Base-by-base conservation (phyloP, 805 yeast species). In the Candida railenensis region DNA sequence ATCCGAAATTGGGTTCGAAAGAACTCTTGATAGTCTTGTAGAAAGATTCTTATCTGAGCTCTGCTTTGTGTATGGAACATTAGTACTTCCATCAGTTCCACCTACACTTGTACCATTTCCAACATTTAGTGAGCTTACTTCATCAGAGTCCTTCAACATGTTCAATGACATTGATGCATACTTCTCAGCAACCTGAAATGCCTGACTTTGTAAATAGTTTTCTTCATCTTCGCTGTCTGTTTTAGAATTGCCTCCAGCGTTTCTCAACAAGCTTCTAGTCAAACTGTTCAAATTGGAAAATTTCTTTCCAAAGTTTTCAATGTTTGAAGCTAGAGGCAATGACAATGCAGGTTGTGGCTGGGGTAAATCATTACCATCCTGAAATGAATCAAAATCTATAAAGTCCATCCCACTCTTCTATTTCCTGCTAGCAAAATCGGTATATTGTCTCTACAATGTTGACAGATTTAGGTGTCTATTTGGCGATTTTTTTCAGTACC, bases 141-240 rank as follows among this genome's bases (percentile, higher is more conserved):
- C 25, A 22, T 22, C 32, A 11, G 40, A 15, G 2, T 40, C 47
- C 5, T 30, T 20, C 15, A 69, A 56, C 48, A 79, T 55, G 18
- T 64, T 65, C 37, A 80, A 53, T 0, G 85, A 75, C 32, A 71
- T 48, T 40, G 65, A 53, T 0, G 84, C 85, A 53, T 80, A 80
- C 47, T 72, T 73, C 43, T 71, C 72, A 1, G 83, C 79, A 22
- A 61, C 37, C 37, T 48, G 51, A 33, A 49, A 42, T 43, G 52
- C 49, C 45, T 45, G 15, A 48, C 38, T 46, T 32, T 44, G 34
- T 15, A 36, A 48, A 19, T 16, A 36, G 22, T 16, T 19, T 7
- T 14, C 39, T 5, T 37, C 51, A 16, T 40, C 40, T 14, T 43
- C 48, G 22, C 44, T 51, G 30, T 25, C 30, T 25, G 30, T 25